Evolutionary conservation across 768 basidiomycete species (phyloP).

Genomic region (Chalciporus piperatus): DNA sequence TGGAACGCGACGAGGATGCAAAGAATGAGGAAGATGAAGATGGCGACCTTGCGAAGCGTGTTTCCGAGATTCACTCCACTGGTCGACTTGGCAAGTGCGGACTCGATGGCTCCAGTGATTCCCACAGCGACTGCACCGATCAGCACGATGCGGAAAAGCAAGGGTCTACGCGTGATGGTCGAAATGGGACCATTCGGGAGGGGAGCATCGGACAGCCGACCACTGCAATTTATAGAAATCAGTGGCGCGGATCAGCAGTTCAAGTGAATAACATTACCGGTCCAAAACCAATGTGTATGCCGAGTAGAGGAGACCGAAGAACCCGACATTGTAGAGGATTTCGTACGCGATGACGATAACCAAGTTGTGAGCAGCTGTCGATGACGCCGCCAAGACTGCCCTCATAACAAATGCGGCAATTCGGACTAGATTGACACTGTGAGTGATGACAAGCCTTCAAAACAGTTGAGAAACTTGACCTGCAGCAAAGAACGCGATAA

Average conservation of each 20-base stretch:
- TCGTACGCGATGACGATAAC: constrained; percentile 26
- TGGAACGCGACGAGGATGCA: constrained; percentile 27
- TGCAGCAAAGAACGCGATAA: constrained; percentile 28
- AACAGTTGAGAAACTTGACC: too few species aligned
- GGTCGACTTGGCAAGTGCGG: constrained; percentile 8
- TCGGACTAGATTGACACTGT: constrained; percentile 20
- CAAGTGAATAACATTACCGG: constrained; percentile 2
- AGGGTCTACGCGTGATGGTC: constrained; percentile 18
- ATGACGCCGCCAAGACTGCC: constrained; percentile 26
- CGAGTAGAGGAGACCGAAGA: constrained; percentile 35
- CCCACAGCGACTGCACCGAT: constrained; percentile 23
- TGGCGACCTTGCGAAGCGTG: constrained; percentile 22
- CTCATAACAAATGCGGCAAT: constrained; percentile 30
- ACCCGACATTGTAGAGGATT: constrained; percentile 34
- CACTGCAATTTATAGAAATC: neutral
- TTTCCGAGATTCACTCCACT: constrained; percentile 12
- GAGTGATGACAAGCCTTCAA: too few species aligned
- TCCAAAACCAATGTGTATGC: constrained; percentile 34
- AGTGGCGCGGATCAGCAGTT: too few species aligned
- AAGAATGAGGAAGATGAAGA: constrained; percentile 29
- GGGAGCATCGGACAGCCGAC: constrained; percentile 23
- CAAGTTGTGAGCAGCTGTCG: constrained; percentile 19
- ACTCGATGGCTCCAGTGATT: constrained; percentile 25
- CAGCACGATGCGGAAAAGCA: constrained; percentile 24
- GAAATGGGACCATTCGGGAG: constrained; percentile 21